Evolutionary conservation across 129 eudicot species (phyloP).

Genomic region (Logfia minima): DNA sequence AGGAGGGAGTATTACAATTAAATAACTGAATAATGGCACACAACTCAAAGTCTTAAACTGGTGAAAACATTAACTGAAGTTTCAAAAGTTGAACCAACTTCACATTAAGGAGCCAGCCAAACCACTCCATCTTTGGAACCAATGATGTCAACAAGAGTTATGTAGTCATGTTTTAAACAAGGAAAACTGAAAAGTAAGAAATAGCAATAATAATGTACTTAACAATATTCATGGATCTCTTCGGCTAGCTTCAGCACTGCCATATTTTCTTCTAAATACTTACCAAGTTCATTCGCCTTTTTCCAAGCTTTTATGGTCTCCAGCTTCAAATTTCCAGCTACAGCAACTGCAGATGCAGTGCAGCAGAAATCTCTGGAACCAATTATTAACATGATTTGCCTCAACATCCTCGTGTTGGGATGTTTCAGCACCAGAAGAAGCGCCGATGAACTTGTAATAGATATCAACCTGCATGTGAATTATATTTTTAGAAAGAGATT

Average conservation of each 20-base stretch:
- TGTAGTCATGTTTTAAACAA: not conserved
- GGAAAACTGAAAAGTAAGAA: too few relatives aligned
- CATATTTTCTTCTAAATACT: not conserved
- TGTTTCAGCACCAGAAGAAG: not conserved
- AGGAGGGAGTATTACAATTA: too few relatives aligned
- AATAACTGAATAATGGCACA: not conserved
- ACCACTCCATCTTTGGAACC: not conserved
- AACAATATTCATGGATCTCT: not conserved
- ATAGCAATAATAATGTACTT: not conserved
- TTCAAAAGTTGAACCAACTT: not conserved
- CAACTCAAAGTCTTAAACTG: not conserved
- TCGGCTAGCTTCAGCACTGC: not conserved
- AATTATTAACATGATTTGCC: not conserved
- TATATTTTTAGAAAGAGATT: not conserved
- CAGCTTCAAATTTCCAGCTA: not conserved
- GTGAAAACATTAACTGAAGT: not conserved
- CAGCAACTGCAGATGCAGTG: not conserved
- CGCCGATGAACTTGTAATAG: not conserved
- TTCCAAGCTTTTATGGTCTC: not conserved
- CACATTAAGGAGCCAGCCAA: not conserved
- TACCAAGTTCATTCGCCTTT: not conserved
- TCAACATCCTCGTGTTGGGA: not conserved
- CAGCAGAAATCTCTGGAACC: not conserved
- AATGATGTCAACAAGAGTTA: not conserved
- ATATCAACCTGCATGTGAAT: not conserved